These are phyloP conservation scores for Aspergillus heteromorphus DNA, from an alignment of 495 filamentous ascomycete species.

Conservation along the genomic window DNA sequence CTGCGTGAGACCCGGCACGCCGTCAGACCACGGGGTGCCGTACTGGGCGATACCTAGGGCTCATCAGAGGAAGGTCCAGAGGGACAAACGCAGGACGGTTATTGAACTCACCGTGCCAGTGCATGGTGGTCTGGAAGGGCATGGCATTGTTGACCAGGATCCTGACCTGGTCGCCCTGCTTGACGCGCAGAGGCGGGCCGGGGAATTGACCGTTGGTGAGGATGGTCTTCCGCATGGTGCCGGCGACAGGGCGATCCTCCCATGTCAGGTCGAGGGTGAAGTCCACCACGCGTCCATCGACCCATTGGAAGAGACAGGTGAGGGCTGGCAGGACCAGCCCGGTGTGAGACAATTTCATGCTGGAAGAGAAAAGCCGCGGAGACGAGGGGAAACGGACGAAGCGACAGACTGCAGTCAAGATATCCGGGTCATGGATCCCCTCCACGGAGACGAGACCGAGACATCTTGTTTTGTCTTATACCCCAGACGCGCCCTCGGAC, in stretches of 20 bases:
- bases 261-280: conserved; percentile 13
- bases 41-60: conserved; percentile 7
- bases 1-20: conserved; percentile 46
- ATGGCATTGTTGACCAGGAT: conserved; percentile 42
- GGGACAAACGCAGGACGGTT: too few species aligned
- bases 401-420: background rate
- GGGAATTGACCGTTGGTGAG: conserved; percentile 54
- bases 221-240: conserved; percentile 31
- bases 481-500: background rate
- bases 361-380: background rate
- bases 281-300: background rate
- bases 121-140: conserved; percentile 43
- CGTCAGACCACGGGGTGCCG: conserved; percentile 44
- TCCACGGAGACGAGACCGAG: background rate
- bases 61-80: too few species aligned
- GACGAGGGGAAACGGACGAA: background rate
- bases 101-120: conserved; percentile 45
- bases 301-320: background rate
- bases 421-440: background rate
- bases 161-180: conserved; percentile 52
- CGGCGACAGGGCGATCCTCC: conserved; percentile 9
- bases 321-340: background rate
- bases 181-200: conserved; percentile 47
- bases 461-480: background rate
- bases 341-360: background rate